Percentiles rank a stretch among this genome's conserved stretches.
Evolutionary conservation across 2,329 filamentous ascomycete species (phyloP).

Genomic region (Aspergillus japonicus): DNA sequence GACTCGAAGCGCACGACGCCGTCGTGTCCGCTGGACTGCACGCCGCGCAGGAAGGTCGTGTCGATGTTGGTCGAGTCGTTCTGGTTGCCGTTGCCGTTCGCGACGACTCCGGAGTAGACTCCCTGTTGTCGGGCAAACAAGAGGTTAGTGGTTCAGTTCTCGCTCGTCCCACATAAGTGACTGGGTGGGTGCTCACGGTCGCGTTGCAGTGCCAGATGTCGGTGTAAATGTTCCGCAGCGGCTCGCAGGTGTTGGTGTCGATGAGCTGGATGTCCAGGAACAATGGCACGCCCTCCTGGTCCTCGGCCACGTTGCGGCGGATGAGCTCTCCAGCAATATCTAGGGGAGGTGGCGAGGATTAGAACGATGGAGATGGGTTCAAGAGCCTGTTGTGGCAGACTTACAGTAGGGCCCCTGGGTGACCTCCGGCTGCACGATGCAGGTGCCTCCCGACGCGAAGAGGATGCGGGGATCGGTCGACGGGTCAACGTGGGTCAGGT

Average conservation of each 20-base stretch:
- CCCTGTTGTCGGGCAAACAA: too few relatives aligned
- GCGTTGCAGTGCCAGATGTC: slow-evolving; percentile 22
- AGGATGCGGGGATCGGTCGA: slow-evolving; percentile 26
- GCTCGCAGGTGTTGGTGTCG: slow-evolving; percentile 43
- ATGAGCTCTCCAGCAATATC: slow-evolving; percentile 41
- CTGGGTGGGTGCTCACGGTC: too few relatives aligned
- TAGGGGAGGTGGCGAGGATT: slow-evolving; percentile 2
- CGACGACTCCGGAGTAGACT: too few relatives aligned
- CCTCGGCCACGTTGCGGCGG: slow-evolving; percentile 36
- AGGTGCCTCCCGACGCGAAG: slow-evolving; percentile 39
- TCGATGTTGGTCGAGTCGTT: slow-evolving; percentile 24
- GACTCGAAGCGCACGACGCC: slow-evolving; percentile 49
- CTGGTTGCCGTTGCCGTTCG: slow-evolving; percentile 2
- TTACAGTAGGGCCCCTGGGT: slow-evolving; percentile 55
- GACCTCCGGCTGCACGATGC: slow-evolving; percentile 54
- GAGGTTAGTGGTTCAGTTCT: too few relatives aligned
- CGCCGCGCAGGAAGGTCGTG: slow-evolving; percentile 45
- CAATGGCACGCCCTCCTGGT: slow-evolving; percentile 38
- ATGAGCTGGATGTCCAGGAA: slow-evolving; percentile 44
- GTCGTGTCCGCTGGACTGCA: slow-evolving; percentile 43
- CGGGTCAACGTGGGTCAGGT: slow-evolving; percentile 22
- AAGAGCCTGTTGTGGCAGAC: not conserved
- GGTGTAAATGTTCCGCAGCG: slow-evolving; percentile 36
- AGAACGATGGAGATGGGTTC: too few relatives aligned
- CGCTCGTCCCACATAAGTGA: too few relatives aligned